Conservation (phyloP, 2,329 filamentous ascomycete species). For the Rutstroemia sp. region DNA sequence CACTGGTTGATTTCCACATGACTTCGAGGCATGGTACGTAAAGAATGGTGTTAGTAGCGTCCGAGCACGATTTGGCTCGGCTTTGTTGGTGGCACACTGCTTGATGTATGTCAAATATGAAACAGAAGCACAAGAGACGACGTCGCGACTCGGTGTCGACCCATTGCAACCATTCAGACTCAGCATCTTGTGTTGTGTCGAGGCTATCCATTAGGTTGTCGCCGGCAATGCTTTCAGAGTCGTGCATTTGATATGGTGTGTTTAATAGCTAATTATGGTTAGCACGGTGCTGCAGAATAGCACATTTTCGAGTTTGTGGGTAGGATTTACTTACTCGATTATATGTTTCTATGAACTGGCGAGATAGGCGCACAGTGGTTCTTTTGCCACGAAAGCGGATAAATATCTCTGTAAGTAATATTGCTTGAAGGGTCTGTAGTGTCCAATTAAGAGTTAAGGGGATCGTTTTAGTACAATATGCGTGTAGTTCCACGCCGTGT, state of each 20-base stretch:
- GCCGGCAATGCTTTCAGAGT: background rate
- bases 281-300: background rate
- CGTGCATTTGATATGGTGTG: background rate
- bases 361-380: constrained; percentile 20
- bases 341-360: constrained; percentile 25
- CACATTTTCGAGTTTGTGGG: too few relatives aligned
- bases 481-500: constrained; percentile 24
- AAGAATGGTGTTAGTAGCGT: constrained; percentile 12
- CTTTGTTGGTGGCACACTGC: constrained; percentile 41
- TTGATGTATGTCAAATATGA: constrained; percentile 49
- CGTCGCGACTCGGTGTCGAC: constrained; percentile 44
- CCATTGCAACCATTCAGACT: constrained; percentile 42
- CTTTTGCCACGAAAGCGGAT: constrained; percentile 26
- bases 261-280: background rate
- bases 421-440: constrained; percentile 26
- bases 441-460: constrained; percentile 22
- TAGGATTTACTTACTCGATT: constrained; percentile 19
- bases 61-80: constrained; percentile 1
- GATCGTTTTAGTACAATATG: constrained; percentile 23
- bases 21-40: constrained; percentile 30
- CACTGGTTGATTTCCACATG: constrained; percentile 43
- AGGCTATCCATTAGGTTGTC: background rate
- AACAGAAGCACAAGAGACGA: constrained; percentile 48
- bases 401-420: constrained; percentile 28
- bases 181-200: constrained; percentile 7